phyloP scores from a whole-genome alignment of 306 rosid species.

The Cucumis sativus region Cucumber_9930_V3 NC_026656.2:19640001-19640500 shows the following conservation, averaged over 20 bases:
- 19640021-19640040: neutral
- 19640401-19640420: constrained; percentile 39
- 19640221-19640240: constrained; percentile 10
- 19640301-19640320: neutral
- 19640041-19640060: constrained; percentile 7
- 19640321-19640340: constrained; percentile 14
- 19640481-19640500: neutral
- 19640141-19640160: neutral
- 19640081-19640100: constrained; percentile 27
- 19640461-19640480: constrained; percentile 43
- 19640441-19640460: constrained; percentile 40
- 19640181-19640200: neutral
- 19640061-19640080: constrained; percentile 25
- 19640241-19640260: constrained; percentile 13
- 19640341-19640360: constrained; percentile 22
- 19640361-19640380: constrained; percentile 11
- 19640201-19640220: constrained; percentile 14
- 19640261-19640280: neutral
- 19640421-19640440: constrained; percentile 25
- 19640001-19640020: neutral
- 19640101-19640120: neutral
- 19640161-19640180: neutral
- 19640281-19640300: neutral
- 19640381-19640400: constrained; percentile 31
- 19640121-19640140: neutral